phyloP scores from a whole-genome alignment of 208 protist genomes.

The Crithidia mellificae region DNA sequence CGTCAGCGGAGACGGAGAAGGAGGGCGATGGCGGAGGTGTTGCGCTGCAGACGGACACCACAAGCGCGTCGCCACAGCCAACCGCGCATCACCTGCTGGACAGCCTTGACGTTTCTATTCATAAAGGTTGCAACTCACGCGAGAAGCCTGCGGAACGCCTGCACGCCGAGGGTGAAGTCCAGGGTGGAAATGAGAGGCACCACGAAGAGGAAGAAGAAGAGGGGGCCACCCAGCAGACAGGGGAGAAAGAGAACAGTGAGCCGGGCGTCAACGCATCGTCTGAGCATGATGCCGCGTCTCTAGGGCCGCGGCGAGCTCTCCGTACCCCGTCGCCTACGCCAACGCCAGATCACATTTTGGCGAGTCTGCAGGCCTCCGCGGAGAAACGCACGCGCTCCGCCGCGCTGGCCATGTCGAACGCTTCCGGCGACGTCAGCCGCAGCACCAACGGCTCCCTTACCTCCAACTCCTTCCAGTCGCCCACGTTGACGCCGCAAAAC shows the following conservation, averaged over 20 bases:
- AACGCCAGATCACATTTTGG: conserved; percentile 32
- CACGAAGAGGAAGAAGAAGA: not conserved
- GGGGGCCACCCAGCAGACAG: not conserved
- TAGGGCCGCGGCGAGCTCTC: not conserved
- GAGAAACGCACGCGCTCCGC: conserved; percentile 37
- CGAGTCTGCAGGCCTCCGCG: conserved; percentile 43
- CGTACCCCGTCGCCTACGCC: conserved; percentile 38
- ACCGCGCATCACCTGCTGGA: conserved; percentile 30
- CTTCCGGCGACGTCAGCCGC: not conserved
- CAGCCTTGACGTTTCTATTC: conserved; percentile 35
- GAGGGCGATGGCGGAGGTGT: too few relatives aligned
- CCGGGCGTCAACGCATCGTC: not conserved
- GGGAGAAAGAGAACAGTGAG: not conserved
- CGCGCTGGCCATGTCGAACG: not conserved
- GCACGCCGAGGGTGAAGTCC: too few relatives aligned
- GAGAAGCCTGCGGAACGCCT: conserved; percentile 15
- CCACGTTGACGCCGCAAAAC: conserved; percentile 41
- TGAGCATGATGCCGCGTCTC: not conserved
- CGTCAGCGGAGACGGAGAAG: not conserved
- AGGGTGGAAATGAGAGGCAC: too few relatives aligned
- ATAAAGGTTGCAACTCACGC: conserved; percentile 23
- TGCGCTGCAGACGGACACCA: not conserved
- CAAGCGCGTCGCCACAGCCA: conserved; percentile 37
- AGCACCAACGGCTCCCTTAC: not conserved
- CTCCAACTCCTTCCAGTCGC: conserved; percentile 23